phyloP scores from a whole-genome alignment of 2,329 filamentous ascomycete genomes.

The Helicocarpus griseus region DNA sequence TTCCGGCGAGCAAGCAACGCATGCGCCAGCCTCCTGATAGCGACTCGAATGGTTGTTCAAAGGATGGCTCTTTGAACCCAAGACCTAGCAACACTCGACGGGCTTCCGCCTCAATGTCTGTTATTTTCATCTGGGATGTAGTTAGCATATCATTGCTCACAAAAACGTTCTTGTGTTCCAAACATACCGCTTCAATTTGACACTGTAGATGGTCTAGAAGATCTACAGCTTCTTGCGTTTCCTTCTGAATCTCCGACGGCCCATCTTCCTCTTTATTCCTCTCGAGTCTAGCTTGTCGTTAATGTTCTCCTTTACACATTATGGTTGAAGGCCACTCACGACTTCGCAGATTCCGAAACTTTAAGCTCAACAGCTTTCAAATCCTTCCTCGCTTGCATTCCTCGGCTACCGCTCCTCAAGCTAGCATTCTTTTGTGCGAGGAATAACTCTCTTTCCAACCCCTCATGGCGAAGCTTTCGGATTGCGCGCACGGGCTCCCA shows the following conservation, averaged over 20 bases:
- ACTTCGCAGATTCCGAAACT: constrained; percentile 45
- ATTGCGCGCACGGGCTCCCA: constrained; percentile 51
- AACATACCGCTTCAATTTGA: constrained; percentile 52
- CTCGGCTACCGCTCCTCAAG: constrained; percentile 64
- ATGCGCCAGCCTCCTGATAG: constrained; percentile 73
- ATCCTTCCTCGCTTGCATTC: constrained; percentile 66
- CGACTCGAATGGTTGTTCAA: constrained; percentile 51
- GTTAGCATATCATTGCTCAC: constrained; percentile 3
- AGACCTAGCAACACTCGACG: constrained; percentile 58
- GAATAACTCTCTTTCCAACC: constrained; percentile 54
- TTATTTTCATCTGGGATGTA: constrained; percentile 40
- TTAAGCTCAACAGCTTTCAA: constrained; percentile 59
- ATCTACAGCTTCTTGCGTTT: constrained; percentile 61
- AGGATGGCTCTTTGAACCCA: constrained; percentile 56
- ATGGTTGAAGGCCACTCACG: not conserved
- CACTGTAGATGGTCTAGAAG: constrained; percentile 60
- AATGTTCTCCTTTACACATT: not conserved
- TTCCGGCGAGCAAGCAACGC: constrained; percentile 54
- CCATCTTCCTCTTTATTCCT: constrained; percentile 50
- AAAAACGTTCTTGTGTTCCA: not conserved
- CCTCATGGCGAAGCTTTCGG: constrained; percentile 52
- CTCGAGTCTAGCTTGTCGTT: constrained; percentile 25
- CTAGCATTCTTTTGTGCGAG: constrained; percentile 63
- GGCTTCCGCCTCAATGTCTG: constrained; percentile 56
- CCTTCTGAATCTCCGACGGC: constrained; percentile 47